Evolutionary conservation across 1,139 yeast species (phyloP).

Genomic region (Blastobotrys arbuscula): DNA sequence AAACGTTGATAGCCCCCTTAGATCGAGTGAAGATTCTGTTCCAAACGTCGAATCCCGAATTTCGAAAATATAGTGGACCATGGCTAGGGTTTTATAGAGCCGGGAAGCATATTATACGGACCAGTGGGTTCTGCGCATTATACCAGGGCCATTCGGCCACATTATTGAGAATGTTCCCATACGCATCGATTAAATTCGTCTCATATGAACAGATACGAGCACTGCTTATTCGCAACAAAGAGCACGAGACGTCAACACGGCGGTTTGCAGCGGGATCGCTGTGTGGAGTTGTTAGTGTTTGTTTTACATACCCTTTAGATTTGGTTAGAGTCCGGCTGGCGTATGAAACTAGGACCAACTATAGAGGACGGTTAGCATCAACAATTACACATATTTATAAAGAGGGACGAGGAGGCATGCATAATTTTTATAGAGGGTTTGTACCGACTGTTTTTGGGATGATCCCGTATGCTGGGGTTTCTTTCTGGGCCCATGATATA

Average conservation of each 20-base stretch:
- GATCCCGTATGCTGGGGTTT: constrained; percentile 97
- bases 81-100: constrained; percentile 73
- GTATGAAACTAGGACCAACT: constrained; percentile 51
- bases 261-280: constrained; percentile 85
- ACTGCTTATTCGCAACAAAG: constrained; percentile 65
- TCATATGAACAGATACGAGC: constrained; percentile 91
- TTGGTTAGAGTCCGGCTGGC: constrained; percentile 87
- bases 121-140: constrained; percentile 76
- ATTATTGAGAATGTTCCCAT: constrained; percentile 83
- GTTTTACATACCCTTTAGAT: constrained; percentile 88
- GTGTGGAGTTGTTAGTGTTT: constrained; percentile 78
- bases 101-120: constrained; percentile 54
- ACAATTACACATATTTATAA: constrained; percentile 53
- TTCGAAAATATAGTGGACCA: constrained; percentile 72
- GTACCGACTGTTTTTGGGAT: constrained; percentile 91
- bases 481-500: constrained; percentile 88
- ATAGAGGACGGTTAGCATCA: constrained; percentile 39
- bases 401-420: constrained; percentile 39
- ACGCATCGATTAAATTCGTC: constrained; percentile 96
- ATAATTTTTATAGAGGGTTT: constrained; percentile 83
- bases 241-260: constrained; percentile 72
- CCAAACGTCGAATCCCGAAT: constrained; percentile 93
- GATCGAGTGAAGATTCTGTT: constrained; percentile 92
- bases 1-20: constrained; percentile 89
- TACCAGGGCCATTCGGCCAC: constrained; percentile 97